Evolutionary conservation across 371 early-diverging fungal genomes (phyloP).

Genomic region (Parasitella parasitica): DNA sequence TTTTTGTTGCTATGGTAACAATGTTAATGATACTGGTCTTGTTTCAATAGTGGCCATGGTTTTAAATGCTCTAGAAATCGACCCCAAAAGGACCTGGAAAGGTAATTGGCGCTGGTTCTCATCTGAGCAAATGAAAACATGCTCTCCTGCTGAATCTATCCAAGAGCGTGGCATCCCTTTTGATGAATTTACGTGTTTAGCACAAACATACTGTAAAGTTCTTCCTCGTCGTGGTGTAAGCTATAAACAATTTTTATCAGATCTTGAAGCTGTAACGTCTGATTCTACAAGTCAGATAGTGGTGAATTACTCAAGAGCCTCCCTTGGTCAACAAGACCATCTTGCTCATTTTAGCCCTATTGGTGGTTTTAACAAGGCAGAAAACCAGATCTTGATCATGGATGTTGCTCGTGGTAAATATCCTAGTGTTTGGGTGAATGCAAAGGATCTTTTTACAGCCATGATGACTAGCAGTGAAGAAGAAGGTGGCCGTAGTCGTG

Average conservation of each 20-base stretch:
- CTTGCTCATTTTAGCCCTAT: constrained; percentile 57
- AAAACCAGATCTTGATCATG: constrained; percentile 74
- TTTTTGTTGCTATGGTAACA: neutral
- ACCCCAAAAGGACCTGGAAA: constrained; percentile 87
- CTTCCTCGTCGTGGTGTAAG: constrained; percentile 64
- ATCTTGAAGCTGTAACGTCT: constrained; percentile 66
- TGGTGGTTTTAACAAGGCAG: constrained; percentile 62
- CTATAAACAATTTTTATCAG: constrained; percentile 69
- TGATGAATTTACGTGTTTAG: constrained; percentile 82
- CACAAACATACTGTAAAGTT: constrained; percentile 78
- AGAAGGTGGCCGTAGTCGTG: constrained; percentile 71
- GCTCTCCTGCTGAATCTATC: constrained; percentile 70
- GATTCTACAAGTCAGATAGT: constrained; percentile 78
- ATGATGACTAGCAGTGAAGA: constrained; percentile 66
- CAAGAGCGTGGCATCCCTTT: constrained; percentile 81
- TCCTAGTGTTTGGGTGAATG: constrained; percentile 77
- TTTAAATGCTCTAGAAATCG: constrained; percentile 90
- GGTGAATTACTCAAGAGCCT: constrained; percentile 73
- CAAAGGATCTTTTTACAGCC: constrained; percentile 67
- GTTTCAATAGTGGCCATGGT: constrained; percentile 77
- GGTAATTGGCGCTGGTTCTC: constrained; percentile 89
- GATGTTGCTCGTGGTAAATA: constrained; percentile 78
- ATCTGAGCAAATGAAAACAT: constrained; percentile 83
- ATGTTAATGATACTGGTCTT: neutral
- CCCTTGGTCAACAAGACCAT: constrained; percentile 78